Evolutionary conservation across 192 early-diverging fungal species (phyloP), one percentile per base, ranked within the genome.

Genomic region (Coemansia sp.): DNA sequence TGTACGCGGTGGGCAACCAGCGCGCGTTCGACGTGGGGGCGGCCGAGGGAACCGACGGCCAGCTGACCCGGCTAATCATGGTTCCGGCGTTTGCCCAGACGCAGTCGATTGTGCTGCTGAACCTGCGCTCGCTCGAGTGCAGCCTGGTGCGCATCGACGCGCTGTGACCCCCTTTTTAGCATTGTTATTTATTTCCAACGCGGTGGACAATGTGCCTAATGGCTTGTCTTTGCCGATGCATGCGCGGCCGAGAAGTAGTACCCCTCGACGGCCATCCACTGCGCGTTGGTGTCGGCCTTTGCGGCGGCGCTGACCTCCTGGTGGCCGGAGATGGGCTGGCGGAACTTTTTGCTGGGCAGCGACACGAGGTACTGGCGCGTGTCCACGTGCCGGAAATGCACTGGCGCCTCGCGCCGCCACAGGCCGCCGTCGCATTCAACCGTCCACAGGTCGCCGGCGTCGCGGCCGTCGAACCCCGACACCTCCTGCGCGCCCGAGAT

Each of bases 1-100:
- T 98, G n/a, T 95, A 91, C 58, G 83, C 90, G 69, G 68, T 94
- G 39, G 94, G 93, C 20, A 95, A 93, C 62, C 95, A 98, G 58
- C 78, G 78, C 17, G 53, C 68, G 32, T 92, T 87, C 68, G 86
- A 73, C 5, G 19, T 21, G 17, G 51, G 14, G 8, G 23, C 84
- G 12, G 54, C 84, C 1, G 43, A 56, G 57, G 86, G 84, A 2
- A 12, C 55, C 10, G 78, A 82, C 19, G 80, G 81, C 9, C 81
- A 84, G 52, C 44, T 50, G 12, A 87, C 85, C 8, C 74, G 86
- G 6, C 76, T 96, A 1, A 70, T 96, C 1, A 70, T 87, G 26
- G 73, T 98, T 0, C 95, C 95, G 6, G 74, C 76, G 0, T 98
- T 98, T 67, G 43, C 78, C 2, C 50, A 81, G 10, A 82, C 87